Evolutionary conservation across 225 moss, liverwort and hornwort genomes (phyloP).

Genomic region (Straminergon stramineum): DNA sequence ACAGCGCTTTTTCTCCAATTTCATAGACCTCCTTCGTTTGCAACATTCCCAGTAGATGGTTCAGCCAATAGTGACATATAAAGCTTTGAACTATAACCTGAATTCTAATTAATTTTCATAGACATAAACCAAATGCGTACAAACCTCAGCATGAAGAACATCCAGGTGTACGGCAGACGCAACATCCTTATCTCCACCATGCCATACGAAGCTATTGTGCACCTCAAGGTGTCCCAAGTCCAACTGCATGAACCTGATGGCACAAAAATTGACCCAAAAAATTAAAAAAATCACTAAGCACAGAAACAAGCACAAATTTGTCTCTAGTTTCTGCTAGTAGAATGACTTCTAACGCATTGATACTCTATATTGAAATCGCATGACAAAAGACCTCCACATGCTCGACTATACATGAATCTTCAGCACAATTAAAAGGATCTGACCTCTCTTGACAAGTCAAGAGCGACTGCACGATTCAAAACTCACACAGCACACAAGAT

Average conservation of each 20-base stretch:
- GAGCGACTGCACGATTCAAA: not conserved
- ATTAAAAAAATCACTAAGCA: not conserved
- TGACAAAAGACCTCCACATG: not conserved
- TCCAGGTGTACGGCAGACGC: constrained; percentile 92
- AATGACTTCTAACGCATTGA: not conserved
- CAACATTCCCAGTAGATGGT: not conserved
- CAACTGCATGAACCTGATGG: constrained; percentile 87
- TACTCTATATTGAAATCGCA: not conserved
- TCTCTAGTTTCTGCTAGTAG: not conserved
- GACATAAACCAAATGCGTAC: not conserved
- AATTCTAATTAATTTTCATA: not conserved
- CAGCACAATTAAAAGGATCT: not conserved
- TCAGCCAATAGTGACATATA: not conserved
- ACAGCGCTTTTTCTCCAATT: not conserved
- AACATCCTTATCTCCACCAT: constrained; percentile 76
- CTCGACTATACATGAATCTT: not conserved
- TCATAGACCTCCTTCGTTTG: not conserved
- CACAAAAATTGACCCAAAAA: not conserved
- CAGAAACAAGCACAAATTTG: not conserved
- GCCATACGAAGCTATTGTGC: constrained; percentile 84
- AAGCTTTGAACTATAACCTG: not conserved
- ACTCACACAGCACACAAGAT: not conserved
- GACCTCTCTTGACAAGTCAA: not conserved
- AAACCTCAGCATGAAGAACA: constrained; percentile 89
- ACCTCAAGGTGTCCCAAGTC: constrained; percentile 95